Evolutionary conservation across 768 basidiomycete species (phyloP).

Genomic region (Udeniomyces megalosporus): DNA sequence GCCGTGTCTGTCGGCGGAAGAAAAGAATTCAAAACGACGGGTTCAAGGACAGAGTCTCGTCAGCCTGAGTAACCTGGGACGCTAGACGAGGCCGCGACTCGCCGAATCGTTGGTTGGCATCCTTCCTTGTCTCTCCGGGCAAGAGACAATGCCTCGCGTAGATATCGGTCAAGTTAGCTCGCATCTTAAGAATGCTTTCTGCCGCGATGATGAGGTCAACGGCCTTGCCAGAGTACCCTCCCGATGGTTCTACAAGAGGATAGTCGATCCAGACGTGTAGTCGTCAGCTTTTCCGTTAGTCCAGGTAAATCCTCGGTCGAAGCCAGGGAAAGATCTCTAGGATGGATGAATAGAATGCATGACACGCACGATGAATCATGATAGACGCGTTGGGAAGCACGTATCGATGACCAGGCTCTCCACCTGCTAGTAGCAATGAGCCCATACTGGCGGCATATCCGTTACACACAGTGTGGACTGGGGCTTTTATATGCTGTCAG

Average conservation of each 20-base stretch:
- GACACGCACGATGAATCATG: conserved; percentile 83
- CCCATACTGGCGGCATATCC: conserved; percentile 96
- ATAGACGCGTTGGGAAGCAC: conserved; percentile 85
- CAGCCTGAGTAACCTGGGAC: no score
- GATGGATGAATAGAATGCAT: neutral
- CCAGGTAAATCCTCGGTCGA: no score
- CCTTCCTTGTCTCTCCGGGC: conserved; percentile 45
- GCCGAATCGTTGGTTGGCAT: conserved; percentile 66
- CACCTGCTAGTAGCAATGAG: conserved; percentile 76
- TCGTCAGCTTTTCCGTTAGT: no score
- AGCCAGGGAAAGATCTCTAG: no score
- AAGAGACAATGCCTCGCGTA: conserved; percentile 72
- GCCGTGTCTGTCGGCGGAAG: conserved; percentile 45
- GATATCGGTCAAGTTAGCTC: conserved; percentile 66
- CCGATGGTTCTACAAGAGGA: conserved; percentile 91
- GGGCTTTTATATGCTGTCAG: conserved; percentile 69
- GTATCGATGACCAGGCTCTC: conserved; percentile 78
- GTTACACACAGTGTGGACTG: conserved; percentile 91
- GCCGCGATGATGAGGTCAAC: conserved; percentile 96
- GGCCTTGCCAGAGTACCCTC: conserved; percentile 88
- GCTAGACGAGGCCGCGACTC: conserved; percentile 22
- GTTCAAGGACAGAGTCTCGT: neutral
- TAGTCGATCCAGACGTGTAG: no score
- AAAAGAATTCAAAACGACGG: conserved; percentile 7
- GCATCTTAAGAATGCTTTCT: conserved; percentile 80